phyloP scores from a whole-genome alignment of 2,329 filamentous ascomycete genomes.

The Talaromyces sp. region DNA sequence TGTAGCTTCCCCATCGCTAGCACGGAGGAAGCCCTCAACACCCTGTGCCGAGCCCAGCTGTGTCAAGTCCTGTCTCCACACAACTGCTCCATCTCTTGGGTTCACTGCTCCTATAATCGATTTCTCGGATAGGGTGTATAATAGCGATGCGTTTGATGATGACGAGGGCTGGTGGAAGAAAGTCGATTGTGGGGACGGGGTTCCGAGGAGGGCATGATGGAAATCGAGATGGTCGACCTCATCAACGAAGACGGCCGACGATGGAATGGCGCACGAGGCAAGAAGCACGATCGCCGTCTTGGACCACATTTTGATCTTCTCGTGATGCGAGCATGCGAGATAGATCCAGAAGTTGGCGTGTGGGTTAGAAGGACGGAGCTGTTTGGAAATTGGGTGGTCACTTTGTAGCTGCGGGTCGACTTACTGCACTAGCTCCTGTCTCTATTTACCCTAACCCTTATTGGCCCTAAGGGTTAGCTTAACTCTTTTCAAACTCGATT shows the following conservation, averaged over 20 bases:
- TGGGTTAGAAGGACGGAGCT: neutral
- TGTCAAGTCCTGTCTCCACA: slow-evolving; percentile 81
- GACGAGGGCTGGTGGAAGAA: slow-evolving; percentile 89
- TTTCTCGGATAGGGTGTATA: slow-evolving; percentile 87
- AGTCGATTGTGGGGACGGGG: slow-evolving; percentile 76
- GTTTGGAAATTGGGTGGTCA: neutral
- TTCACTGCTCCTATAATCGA: slow-evolving; percentile 83
- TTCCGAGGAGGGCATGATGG: slow-evolving; percentile 82
- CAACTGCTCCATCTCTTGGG: slow-evolving; percentile 74
- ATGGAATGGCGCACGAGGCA: slow-evolving; percentile 48
- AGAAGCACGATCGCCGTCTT: slow-evolving; percentile 38
- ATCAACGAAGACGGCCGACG: slow-evolving; percentile 75
- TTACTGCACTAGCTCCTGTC: neutral
- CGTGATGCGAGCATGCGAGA: slow-evolving; percentile 33
- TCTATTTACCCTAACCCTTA: neutral
- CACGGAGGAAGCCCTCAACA: slow-evolving; percentile 53
- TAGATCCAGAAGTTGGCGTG: neutral
- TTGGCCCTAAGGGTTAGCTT: too few species aligned
- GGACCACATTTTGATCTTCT: slow-evolving; percentile 38
- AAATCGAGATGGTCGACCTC: slow-evolving; percentile 91
- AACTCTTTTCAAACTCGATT: too few species aligned
- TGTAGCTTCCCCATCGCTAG: slow-evolving; percentile 74
- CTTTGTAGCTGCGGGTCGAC: neutral
- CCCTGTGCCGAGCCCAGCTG: slow-evolving; percentile 34
- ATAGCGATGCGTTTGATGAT: slow-evolving; percentile 77